Base-by-base conservation (phyloP, 352 stramenopile species). In the Pythium coloratum region DNA sequence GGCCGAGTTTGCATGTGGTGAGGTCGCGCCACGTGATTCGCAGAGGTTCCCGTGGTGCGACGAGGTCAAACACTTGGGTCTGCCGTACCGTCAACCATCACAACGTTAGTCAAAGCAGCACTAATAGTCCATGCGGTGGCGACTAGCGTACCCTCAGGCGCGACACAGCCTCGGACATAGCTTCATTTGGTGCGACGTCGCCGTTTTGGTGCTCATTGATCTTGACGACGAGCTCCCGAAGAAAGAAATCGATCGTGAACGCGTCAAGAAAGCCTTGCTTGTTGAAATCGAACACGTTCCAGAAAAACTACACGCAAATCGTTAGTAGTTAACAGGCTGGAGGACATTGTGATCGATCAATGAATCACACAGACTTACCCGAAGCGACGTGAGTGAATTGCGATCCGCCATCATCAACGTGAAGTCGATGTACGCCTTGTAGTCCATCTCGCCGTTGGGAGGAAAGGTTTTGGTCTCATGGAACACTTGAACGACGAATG, bases 61-160 rank as follows among this genome's bases (percentile, higher is more conserved):
- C 78, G 10, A 80, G 69, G 55, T 91, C 83, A 40, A 90, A 87
- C 10, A 91, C 54, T 57, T 91, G 81, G 0, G 77, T 87, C 83
- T 91, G n/a, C 2, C 13, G 20, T 12, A 18, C 14, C 18, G 18
- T 51, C 16, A 30, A 28, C 10, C 7, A 51, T 16, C 50, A 2
- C 36, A 40, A 4, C 20, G 20, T 24, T 24, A 24, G 20, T 24
- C 20, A 24, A 24, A 24, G 20, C 20, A 24, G 20, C 20, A 24
- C 20, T 24, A 24, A 24, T 24, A 24, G 20, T 24, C 20, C 20
- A 24, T 24, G 20, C 20, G 20, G 20, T 24, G 20, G 20, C 20
- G 20, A 24, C 20, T 24, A 24, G 65, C 71, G 40, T 66, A 88
- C 81, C 34, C 77, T 71, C 14, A 88, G 51, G 4, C 69, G 67